These are phyloP conservation scores for Acacia crassicarpa DNA, from an alignment of 306 rosid species.

Conservation along the genomic window DNA sequence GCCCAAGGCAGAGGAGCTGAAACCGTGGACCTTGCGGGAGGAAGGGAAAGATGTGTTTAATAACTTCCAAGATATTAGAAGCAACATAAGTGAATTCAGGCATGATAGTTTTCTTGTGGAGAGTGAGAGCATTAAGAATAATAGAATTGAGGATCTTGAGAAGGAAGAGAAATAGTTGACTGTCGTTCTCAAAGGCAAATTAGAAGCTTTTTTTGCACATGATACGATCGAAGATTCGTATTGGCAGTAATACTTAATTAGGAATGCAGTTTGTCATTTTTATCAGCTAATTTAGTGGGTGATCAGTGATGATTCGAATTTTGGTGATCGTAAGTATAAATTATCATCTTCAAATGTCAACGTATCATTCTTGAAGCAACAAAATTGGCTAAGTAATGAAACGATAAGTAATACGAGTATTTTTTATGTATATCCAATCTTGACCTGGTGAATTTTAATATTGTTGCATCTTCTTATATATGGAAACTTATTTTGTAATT, in stretches of 20 bases:
- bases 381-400: not conserved
- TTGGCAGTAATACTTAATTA: not conserved
- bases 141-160: no score
- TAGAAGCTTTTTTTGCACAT: not conserved
- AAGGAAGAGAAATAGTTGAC: not conserved
- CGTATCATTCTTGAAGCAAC: not conserved
- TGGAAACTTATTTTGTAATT: slow-evolving; percentile 20
- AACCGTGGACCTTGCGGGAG: slow-evolving; percentile 64
- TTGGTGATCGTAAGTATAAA: not conserved
- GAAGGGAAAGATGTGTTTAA: slow-evolving; percentile 53
- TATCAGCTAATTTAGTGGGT: not conserved
- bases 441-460: not conserved
- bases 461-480: not conserved
- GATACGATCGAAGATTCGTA: not conserved
- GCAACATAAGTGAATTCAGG: not conserved
- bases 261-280: not conserved
- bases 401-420: not conserved
- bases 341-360: not conserved
- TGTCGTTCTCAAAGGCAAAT: not conserved
- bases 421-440: slow-evolving; percentile 2
- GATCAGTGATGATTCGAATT: not conserved
- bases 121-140: not conserved
- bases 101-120: not conserved
- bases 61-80: slow-evolving; percentile 33
- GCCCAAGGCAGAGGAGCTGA: slow-evolving; percentile 27